Base-by-base conservation (phyloP, 257 asterid species). In the Solanum appendiculatum region DNA sequence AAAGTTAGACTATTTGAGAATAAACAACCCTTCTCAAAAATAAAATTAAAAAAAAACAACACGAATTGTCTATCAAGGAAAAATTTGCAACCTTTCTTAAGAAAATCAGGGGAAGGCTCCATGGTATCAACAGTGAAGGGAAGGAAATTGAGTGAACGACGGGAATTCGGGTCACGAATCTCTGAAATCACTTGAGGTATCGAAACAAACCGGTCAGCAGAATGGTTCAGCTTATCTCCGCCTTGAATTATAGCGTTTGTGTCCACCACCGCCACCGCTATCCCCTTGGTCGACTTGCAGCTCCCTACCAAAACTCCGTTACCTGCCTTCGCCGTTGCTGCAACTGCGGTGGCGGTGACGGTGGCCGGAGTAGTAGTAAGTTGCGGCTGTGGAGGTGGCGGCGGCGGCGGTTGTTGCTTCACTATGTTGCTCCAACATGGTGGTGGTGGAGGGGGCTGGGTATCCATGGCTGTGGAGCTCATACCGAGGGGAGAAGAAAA, bases 171-270 rank as follows among this genome's bases (percentile, higher is more conserved):
- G 86, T 96, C 99, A 77, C 99, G 96, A 73, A 97, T 91, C 89
- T 96, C 99, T 64, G 70, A 51, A 64, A 97, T 86, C 81, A 97
- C 99, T 69, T 97, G 98, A 16, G 95, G 87, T 34, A 96, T 94
- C 0, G 99, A 95, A 48, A 97, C 98, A 58, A 96, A 96, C 11
- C 98, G 96, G 88, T 95, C 98, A 27, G 98, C 97, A 2, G 91
- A 89, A 89, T 90, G 92, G 11, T 93, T 27, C 1, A 96, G 93
- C 86, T 73, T 91, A 82, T 92, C 94, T 34, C 97, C 96, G 11
- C 98, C 99, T 78, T 92, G 94, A 40, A 97, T 97, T 86, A 97
- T 90, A 75, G 98, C 98, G 91, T 96, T 97, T 80, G 99, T 98
- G 66, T 97, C 99, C 36, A 97, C 98, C 34, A 97, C 97, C 13